phyloP scores from a whole-genome alignment of 169 alveolate genomes.

The Sarcocystis neurona region DNA sequence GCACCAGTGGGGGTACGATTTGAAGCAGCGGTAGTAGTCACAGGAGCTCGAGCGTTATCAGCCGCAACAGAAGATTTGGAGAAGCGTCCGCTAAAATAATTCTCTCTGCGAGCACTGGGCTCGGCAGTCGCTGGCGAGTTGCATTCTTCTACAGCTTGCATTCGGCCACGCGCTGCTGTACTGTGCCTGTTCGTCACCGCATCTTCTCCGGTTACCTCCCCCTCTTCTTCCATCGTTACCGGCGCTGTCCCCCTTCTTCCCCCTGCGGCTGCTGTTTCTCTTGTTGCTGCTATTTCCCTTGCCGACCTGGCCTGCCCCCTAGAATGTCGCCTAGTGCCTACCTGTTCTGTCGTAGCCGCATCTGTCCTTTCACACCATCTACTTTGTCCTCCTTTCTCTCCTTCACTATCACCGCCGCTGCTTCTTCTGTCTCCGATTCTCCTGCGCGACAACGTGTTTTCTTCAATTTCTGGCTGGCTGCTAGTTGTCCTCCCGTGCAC shows the following conservation, averaged over 20 bases:
- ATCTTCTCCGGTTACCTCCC: too few relatives aligned
- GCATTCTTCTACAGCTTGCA: not conserved
- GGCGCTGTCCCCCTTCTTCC: not conserved
- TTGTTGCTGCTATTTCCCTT: not conserved
- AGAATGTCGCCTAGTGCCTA: not conserved
- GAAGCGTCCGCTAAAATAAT: too few relatives aligned
- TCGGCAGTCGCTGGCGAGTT: too few relatives aligned
- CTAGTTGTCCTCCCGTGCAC: not conserved
- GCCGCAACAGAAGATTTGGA: not conserved
- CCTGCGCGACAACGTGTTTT: not conserved
- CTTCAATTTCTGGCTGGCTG: not conserved
- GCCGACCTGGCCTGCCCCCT: not conserved
- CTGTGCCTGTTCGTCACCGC: too few relatives aligned
- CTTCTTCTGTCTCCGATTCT: not conserved
- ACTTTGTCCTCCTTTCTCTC: not conserved
- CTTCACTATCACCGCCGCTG: not conserved
- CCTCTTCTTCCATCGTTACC: not conserved
- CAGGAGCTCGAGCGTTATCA: not conserved
- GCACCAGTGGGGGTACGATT: not conserved
- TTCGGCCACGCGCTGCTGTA: not conserved
- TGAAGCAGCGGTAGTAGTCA: not conserved
- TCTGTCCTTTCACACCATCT: too few relatives aligned
- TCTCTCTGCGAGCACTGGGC: too few relatives aligned
- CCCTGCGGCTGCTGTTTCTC: constrained; percentile 27
- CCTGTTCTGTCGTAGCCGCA: constrained; percentile 1